Conservation (phyloP, 2,329 filamentous ascomycete genomes). For the Aspergillus sergii region DNA sequence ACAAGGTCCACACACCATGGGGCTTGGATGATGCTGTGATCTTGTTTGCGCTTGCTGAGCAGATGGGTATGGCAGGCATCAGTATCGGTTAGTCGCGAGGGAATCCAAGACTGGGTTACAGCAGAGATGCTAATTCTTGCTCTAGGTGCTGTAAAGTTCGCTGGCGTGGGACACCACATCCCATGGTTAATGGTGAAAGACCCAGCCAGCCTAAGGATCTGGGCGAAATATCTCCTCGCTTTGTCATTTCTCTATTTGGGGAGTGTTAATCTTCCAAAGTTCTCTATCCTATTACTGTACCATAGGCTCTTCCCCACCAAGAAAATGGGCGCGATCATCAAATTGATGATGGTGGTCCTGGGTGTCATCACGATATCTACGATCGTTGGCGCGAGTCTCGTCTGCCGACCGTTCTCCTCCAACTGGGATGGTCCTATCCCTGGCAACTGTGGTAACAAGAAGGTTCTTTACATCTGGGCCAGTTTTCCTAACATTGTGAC, state of each 20-base stretch:
- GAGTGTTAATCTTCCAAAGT: not conserved
- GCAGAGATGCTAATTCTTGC: not conserved
- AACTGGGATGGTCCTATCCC: not conserved
- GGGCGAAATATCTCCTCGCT: conserved; percentile 1
- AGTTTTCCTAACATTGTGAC: conserved; percentile 42
- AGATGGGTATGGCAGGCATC: not conserved
- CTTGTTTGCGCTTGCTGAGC: not conserved
- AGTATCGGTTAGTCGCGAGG: not conserved
- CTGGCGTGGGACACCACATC: not conserved
- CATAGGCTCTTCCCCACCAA: not conserved
- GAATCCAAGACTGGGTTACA: not conserved
- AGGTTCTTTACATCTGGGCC: conserved; percentile 20
- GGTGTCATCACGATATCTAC: not conserved
- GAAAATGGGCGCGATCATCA: not conserved
- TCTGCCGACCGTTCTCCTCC: not conserved
- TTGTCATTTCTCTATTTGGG: not conserved
- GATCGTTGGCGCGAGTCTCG: not conserved
- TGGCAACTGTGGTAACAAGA: not conserved
- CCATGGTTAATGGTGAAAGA: not conserved
- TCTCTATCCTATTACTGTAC: not conserved
- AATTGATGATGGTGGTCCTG: not conserved
- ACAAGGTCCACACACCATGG: not conserved
- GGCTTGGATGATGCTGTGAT: not conserved
- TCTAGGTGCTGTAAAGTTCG: not conserved
- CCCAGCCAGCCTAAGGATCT: not conserved